Evolutionary conservation across 2,329 filamentous ascomycete species (phyloP).

Genomic region (Aspergillus quadrilineatus): DNA sequence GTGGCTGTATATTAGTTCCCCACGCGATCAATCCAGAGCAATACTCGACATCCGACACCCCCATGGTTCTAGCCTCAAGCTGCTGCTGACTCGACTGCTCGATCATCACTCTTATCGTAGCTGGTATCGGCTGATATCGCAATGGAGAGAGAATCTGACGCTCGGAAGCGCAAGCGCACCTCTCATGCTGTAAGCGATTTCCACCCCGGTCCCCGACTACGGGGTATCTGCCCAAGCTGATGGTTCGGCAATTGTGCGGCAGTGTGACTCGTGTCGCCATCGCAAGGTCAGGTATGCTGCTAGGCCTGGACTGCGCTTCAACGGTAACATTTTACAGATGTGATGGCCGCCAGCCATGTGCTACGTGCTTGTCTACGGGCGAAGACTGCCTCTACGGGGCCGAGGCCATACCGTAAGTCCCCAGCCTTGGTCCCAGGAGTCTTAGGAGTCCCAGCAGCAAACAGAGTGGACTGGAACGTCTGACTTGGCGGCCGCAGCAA

Average conservation of each 20-base stretch:
- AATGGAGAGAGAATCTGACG: constrained; percentile 11
- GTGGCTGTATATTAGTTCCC: not conserved
- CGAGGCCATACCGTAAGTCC: constrained; percentile 29
- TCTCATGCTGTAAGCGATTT: constrained; percentile 25
- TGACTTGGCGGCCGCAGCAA: constrained; percentile 30
- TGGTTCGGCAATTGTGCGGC: not conserved
- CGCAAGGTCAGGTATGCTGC: constrained; percentile 51
- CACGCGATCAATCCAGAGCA: not conserved
- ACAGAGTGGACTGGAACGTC: no score
- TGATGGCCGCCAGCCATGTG: constrained; percentile 50
- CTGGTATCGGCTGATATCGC: not conserved
- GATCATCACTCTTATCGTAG: not conserved
- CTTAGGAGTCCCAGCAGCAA: no score
- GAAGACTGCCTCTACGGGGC: constrained; percentile 30
- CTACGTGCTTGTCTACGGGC: constrained; percentile 21
- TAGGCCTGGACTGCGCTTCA: not conserved
- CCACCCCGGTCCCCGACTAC: no score
- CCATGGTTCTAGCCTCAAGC: not conserved
- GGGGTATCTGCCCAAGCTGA: no score
- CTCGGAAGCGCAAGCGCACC: constrained; percentile 29
- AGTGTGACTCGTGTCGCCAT: constrained; percentile 52
- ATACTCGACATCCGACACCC: not conserved
- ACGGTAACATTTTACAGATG: constrained; percentile 38
- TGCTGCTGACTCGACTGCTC: not conserved
- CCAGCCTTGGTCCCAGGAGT: no score